phyloP scores from a whole-genome alignment of 2,329 filamentous ascomycete species.

The Fusarium lateritium region DNA sequence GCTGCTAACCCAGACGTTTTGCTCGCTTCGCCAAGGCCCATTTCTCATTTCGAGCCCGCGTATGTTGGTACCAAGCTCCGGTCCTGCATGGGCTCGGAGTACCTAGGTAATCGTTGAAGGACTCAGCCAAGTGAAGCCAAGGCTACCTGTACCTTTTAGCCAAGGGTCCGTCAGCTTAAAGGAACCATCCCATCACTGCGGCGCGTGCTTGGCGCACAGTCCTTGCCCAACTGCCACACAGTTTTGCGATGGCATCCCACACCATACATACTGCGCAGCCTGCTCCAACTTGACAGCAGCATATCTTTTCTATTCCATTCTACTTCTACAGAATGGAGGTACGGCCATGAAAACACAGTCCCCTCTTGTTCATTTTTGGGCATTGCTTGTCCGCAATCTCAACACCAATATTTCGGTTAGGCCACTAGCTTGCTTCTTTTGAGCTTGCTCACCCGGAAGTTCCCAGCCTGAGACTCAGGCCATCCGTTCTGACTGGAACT shows the following conservation, averaged over 20 bases:
- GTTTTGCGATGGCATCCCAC: slow-evolving; percentile 47
- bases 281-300: slow-evolving; percentile 37
- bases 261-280: slow-evolving; percentile 34
- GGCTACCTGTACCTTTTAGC: slow-evolving; percentile 10
- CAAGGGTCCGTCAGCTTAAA: slow-evolving; percentile 39
- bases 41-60: slow-evolving; percentile 20
- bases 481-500: slow-evolving; percentile 28
- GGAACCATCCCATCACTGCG: slow-evolving; percentile 27
- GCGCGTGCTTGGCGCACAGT: slow-evolving; percentile 44
- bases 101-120: slow-evolving; percentile 25
- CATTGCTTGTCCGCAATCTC: slow-evolving; percentile 36
- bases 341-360: slow-evolving; percentile 40
- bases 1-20: slow-evolving; percentile 1
- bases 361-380: slow-evolving; percentile 21
- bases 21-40: slow-evolving; percentile 5
- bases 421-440: slow-evolving; percentile 14
- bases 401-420: slow-evolving; percentile 12
- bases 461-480: slow-evolving; percentile 29
- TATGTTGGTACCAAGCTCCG: slow-evolving; percentile 31
- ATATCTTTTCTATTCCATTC: slow-evolving; percentile 20
- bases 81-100: slow-evolving; percentile 29
- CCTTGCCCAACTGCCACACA: slow-evolving; percentile 38
- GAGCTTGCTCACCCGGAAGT: slow-evolving; percentile 12
- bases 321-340: slow-evolving; percentile 8
- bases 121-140: slow-evolving; percentile 40